Conservation (phyloP, 1,284 basidiomycete species). For the Pterula multifida region DNA sequence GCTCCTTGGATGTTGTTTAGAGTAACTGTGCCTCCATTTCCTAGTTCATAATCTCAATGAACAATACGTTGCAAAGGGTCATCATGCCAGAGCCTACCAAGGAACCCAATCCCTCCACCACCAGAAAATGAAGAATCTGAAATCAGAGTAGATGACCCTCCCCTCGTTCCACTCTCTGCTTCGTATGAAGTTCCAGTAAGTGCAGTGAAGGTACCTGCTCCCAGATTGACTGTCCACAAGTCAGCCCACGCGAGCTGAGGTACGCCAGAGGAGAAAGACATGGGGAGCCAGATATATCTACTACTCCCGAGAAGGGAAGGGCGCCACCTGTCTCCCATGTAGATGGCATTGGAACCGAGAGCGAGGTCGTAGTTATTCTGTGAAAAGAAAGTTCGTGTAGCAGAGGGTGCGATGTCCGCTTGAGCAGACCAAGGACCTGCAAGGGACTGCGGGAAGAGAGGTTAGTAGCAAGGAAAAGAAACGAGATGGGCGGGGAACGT, state of each 20-base stretch:
- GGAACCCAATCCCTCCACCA: conserved; percentile 40
- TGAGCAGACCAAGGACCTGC: conserved; percentile 45
- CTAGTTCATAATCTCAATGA: conserved; percentile 11
- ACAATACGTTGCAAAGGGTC: not conserved
- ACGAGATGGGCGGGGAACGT: conserved; percentile 11
- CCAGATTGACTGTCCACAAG: conserved; percentile 42
- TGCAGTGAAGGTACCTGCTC: conserved; percentile 37
- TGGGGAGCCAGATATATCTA: conserved; percentile 49
- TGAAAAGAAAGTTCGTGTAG: conserved; percentile 45
- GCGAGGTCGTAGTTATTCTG: conserved; percentile 49
- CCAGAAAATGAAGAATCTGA: conserved; percentile 38
- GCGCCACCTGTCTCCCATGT: conserved; percentile 58
- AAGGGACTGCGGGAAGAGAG: conserved; percentile 27
- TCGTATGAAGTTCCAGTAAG: conserved; percentile 43
- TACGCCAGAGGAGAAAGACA: conserved; percentile 38
- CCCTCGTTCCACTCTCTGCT: conserved; percentile 39
- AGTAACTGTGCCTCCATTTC: conserved; percentile 44
- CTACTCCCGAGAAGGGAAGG: conserved; percentile 42
- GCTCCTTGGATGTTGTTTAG: conserved; percentile 46
- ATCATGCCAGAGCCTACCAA: conserved; percentile 31
- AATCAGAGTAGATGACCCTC: conserved; percentile 33
- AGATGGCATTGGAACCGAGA: conserved; percentile 38
- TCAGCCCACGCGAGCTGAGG: conserved; percentile 45
- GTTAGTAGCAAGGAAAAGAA: not conserved
- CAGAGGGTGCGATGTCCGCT: conserved; percentile 39